Conservation (phyloP, 805 yeast genomes). For the Kluyveromyces starmeri region DNA sequence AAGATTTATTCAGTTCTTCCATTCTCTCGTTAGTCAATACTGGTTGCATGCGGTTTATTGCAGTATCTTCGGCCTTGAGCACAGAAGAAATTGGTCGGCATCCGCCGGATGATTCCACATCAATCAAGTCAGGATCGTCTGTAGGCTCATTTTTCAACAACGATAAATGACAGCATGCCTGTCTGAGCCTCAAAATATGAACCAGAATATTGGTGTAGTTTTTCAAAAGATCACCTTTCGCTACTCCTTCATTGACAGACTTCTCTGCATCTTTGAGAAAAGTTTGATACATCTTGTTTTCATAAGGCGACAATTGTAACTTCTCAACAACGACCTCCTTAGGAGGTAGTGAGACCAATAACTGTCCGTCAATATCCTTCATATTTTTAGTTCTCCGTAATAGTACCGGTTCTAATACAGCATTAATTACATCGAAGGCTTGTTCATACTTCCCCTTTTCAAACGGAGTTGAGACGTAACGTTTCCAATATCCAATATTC, state of each 20-base stretch:
- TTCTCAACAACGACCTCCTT: conserved; percentile 65
- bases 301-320: conserved; percentile 57
- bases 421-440: conserved; percentile 77
- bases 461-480: conserved; percentile 76
- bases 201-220: conserved; percentile 73
- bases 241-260: conserved; percentile 50
- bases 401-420: conserved; percentile 74
- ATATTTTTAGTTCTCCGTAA: conserved; percentile 80
- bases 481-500: conserved; percentile 76
- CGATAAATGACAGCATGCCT: conserved; percentile 77
- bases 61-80: background rate
- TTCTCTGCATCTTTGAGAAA: conserved; percentile 57
- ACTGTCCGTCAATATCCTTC: conserved; percentile 64
- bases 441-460: conserved; percentile 60
- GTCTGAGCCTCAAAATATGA: conserved; percentile 75
- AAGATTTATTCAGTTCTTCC: background rate
- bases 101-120: background rate
- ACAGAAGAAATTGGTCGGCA: background rate
- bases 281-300: conserved; percentile 57
- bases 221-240: conserved; percentile 58
- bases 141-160: conserved; percentile 46
- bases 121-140: conserved; percentile 39
- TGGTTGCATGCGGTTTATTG: too few relatives aligned
- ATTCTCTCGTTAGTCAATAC: background rate
- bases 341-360: conserved; percentile 66